These are phyloP conservation scores for Phytopythium chamaehyphon DNA, from an alignment of 352 stramenopile species.

Conservation along the genomic window DNA sequence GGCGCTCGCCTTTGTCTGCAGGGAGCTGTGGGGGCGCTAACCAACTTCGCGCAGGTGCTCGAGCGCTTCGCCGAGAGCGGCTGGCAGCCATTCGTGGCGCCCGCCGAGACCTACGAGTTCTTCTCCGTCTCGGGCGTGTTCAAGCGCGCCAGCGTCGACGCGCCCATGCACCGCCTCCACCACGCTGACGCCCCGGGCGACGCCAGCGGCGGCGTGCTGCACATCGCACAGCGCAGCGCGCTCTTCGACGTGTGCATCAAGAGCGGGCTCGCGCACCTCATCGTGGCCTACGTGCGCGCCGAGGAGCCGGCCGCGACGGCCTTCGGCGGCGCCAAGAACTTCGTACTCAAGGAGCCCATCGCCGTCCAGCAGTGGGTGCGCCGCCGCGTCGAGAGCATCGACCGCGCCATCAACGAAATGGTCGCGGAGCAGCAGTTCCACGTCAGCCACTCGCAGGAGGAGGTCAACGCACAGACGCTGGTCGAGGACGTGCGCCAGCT, in stretches of 20 bases:
- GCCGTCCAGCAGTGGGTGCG: constrained; percentile 77
- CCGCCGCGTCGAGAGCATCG: constrained; percentile 44
- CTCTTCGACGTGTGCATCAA: constrained; percentile 76
- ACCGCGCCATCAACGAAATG: constrained; percentile 51
- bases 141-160: constrained; percentile 52
- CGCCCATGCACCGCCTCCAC: constrained; percentile 36
- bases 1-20: neutral
- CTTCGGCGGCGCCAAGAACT: constrained; percentile 36
- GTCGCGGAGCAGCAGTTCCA: constrained; percentile 45
- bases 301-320: constrained; percentile 15
- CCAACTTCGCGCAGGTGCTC: constrained; percentile 53
- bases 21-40: neutral
- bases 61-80: constrained; percentile 76
- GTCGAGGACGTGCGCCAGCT: constrained; percentile 50
- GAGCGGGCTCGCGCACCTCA: constrained; percentile 63
- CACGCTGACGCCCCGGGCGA: constrained; percentile 14
- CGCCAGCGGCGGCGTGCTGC: constrained; percentile 12
- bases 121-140: constrained; percentile 80
- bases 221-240: constrained; percentile 59
- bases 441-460: constrained; percentile 22
- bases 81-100: constrained; percentile 75
- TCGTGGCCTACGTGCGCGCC: constrained; percentile 69
- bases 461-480: constrained; percentile 28
- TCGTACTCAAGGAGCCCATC: constrained; percentile 78
- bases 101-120: constrained; percentile 83